Evolutionary conservation across 1,284 basidiomycete genomes (phyloP).

Genomic region (Melanopsichium pennsylvanicum): DNA sequence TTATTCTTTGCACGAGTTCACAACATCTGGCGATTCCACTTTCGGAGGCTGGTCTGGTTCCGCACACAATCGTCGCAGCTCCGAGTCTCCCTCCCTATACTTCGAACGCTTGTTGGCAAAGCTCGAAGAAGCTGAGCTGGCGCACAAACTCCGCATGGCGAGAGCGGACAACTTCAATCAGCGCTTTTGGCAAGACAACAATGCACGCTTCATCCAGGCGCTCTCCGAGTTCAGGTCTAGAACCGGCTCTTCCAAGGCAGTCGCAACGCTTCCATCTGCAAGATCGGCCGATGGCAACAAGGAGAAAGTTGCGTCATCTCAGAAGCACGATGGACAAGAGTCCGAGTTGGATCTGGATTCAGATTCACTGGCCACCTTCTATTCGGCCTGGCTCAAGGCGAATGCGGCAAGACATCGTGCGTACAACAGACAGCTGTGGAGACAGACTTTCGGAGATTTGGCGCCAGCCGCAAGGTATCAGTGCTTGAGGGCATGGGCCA

Average conservation of each 20-base stretch:
- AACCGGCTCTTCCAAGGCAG: constrained; percentile 29
- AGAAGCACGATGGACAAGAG: neutral
- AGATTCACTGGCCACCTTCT: constrained; percentile 55
- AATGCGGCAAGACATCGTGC: constrained; percentile 52
- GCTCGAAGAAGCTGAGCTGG: constrained; percentile 57
- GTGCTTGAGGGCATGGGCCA: constrained; percentile 32
- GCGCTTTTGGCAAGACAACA: constrained; percentile 64
- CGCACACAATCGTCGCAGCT: neutral
- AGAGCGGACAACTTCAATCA: constrained; percentile 61
- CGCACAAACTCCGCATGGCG: constrained; percentile 50
- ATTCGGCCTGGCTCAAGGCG: constrained; percentile 58
- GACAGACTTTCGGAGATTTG: constrained; percentile 46
- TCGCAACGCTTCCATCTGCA: constrained; percentile 14
- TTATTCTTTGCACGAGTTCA: constrained; percentile 61
- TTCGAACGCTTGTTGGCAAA: constrained; percentile 38
- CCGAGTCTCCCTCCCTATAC: constrained; percentile 32
- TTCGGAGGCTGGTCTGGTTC: constrained; percentile 3
- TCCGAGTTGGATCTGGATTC: constrained; percentile 32
- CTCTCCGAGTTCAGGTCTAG: constrained; percentile 40
- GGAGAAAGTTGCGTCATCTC: no score
- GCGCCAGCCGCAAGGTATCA: constrained; percentile 43
- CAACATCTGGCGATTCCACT: constrained; percentile 15
- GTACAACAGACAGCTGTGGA: constrained; percentile 60
- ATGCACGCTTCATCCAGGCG: constrained; percentile 56
- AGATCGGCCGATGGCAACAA: neutral